phyloP scores from a whole-genome alignment of 192 early-diverging fungal genomes.

The Backusella mclennaniae region DNA sequence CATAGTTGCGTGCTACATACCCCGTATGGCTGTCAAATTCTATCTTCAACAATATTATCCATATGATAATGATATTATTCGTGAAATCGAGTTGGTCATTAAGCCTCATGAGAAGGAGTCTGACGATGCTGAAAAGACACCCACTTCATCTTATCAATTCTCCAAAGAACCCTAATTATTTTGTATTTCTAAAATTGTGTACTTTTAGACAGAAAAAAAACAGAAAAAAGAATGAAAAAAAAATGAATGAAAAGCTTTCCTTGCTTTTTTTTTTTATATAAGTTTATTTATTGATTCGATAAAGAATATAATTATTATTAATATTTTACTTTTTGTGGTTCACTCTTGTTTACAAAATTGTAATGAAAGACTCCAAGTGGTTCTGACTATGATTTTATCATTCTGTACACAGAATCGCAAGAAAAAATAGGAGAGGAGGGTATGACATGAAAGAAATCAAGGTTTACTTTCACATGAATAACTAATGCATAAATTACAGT shows the following conservation, averaged over 20 bases:
- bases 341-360: neutral
- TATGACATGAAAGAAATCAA: neutral
- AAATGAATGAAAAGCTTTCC: neutral
- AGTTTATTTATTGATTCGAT: slow-evolving; percentile 4
- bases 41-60: slow-evolving; percentile 69
- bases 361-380: no score
- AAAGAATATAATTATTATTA: neutral
- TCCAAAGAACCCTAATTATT: slow-evolving; percentile 3
- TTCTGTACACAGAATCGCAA: neutral
- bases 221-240: neutral
- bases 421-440: neutral
- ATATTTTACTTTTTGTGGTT: neutral
- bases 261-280: neutral
- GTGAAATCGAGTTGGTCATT: slow-evolving; percentile 62
- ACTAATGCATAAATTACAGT: neutral
- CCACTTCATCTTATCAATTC: neutral
- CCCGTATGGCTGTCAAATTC: slow-evolving; percentile 69
- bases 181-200: slow-evolving; percentile 7
- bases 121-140: neutral
- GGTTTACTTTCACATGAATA: neutral
- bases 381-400: neutral
- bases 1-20: slow-evolving; percentile 65
- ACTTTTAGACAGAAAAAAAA: neutral
- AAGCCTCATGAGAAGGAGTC: slow-evolving; percentile 8
- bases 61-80: slow-evolving; percentile 82